Evolutionary conservation across 75 land plant species (phyloP).

Genomic region (Isoetes taiwanensis): DNA sequence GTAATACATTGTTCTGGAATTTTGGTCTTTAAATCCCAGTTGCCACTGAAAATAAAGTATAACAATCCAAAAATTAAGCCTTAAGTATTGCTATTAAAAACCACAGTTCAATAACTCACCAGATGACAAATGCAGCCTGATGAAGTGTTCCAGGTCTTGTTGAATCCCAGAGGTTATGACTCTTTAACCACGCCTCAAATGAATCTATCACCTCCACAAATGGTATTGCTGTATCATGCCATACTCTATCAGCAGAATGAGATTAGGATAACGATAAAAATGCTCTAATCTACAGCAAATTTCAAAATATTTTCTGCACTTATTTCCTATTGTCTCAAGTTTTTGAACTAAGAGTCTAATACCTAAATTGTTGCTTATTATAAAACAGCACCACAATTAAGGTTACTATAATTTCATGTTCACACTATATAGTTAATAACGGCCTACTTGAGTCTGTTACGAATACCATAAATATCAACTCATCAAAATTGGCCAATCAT

Average conservation of each 20-base stretch:
- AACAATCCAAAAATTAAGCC: neutral
- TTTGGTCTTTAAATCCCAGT: constrained; percentile 97
- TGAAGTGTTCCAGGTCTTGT: constrained; percentile 26
- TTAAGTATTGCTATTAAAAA: neutral
- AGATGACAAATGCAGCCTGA: constrained; percentile 88
- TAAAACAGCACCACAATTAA: neutral
- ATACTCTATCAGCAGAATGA: constrained; percentile 48
- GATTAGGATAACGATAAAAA: neutral
- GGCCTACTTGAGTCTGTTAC: neutral
- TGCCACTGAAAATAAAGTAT: constrained; percentile 45
- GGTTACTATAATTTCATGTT: neutral
- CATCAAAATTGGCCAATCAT: neutral
- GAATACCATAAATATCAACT: neutral
- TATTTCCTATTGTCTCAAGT: neutral
- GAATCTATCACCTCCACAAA: constrained; percentile 52
- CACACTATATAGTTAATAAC: neutral
- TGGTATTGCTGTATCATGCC: constrained; percentile 94
- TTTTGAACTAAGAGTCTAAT: too few species aligned
- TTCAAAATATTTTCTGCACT: too few species aligned
- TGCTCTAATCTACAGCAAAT: neutral
- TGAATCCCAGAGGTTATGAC: constrained; percentile 46
- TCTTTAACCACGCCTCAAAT: constrained; percentile 68
- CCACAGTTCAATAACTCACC: constrained; percentile 25
- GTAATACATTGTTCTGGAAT: constrained; percentile 82
- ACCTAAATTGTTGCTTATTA: too few species aligned